phyloP scores from a whole-genome alignment of 176 grass and related monocot genomes.

The Chrysopogon serrulatus region DNA sequence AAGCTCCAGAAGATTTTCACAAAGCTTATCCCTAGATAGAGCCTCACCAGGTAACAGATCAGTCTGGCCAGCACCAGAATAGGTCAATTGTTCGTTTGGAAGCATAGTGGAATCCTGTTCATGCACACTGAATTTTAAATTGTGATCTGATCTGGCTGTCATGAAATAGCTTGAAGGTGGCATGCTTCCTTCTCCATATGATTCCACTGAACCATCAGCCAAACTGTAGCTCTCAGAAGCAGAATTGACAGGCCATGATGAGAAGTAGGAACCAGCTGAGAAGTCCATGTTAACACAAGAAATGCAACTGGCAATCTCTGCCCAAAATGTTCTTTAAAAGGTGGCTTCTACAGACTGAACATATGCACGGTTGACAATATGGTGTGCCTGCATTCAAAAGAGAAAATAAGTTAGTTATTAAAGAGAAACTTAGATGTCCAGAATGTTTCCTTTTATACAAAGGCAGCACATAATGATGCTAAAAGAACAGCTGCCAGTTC shows the following conservation, averaged over 20 bases:
- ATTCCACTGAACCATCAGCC: constrained; percentile 35
- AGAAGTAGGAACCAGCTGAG: constrained; percentile 37
- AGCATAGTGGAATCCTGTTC: constrained; percentile 24
- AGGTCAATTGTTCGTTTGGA: constrained; percentile 18
- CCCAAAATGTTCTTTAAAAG: background rate
- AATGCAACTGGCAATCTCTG: background rate
- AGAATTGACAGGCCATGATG: constrained; percentile 43
- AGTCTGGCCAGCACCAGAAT: background rate
- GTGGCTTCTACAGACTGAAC: constrained; percentile 19
- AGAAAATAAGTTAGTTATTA: background rate
- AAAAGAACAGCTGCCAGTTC: constrained; percentile 18
- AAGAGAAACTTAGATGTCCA: background rate
- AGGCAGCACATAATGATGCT: background rate
- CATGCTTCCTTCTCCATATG: constrained; percentile 35
- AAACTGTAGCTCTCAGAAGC: constrained; percentile 26
- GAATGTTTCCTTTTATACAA: constrained; percentile 8
- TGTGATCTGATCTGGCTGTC: constrained; percentile 24
- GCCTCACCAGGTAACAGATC: constrained; percentile 21
- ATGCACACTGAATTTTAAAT: constrained; percentile 21
- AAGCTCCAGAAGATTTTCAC: constrained; percentile 20
- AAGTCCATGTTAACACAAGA: constrained; percentile 33
- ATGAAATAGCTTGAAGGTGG: constrained; percentile 29
- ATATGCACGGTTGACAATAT: background rate
- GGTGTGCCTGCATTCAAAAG: constrained; percentile 15
- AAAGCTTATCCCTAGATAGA: constrained; percentile 21